Evolutionary conservation across 2,329 filamentous ascomycete species (phyloP), one percentile per base, ranked within the genome.

Genomic region (Thelonectria rubi): DNA sequence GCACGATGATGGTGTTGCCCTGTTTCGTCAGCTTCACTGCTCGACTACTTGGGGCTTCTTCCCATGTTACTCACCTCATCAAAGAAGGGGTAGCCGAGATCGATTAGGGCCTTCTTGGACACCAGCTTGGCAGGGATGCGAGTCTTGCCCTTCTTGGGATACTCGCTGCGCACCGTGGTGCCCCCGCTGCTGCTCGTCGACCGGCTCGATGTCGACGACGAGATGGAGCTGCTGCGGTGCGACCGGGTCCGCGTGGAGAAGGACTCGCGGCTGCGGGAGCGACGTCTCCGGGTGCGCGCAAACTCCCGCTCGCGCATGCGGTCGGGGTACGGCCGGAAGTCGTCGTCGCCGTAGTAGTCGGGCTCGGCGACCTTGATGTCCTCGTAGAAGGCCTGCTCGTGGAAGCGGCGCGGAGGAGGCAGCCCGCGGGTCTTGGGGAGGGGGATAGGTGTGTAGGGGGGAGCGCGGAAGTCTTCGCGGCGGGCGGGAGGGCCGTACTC

Each of bases 121-220:
- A 96, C 92, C 62, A 97, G 82, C 58, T 90, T 86, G 61, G 87
- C 88, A 1, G 94, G 94, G 75, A 97, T 93, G 69, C 91, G 88
- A 14, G 94, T 97, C 83, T 94, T 97, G 70, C 94, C 94, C 76
- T 91, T 93, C 79, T 91, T 91, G 10, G 91, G 90, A 66, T 91
- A 92, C 59, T 88, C 84, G 76, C 80, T 86, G 71, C 80, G 83
- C n/a, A 82, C 75, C 10, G 82, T 82, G 2, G 83, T 85, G 21
- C 80, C 81, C 18, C 80, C 81, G 59, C 76, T 81, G 63, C 78
- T 83, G 70, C 81, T 82, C 15, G 77, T 80, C 5, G 78, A 80
- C 11, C 74, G 78, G 61, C 80, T 84, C 5, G 76, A 75, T 58
- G 77, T 79, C 1, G 78, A 81, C 11, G 84, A 80, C 9, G 77